A percentile compares a stretch with the other conserved stretches of the same genome.
phyloP scores from a whole-genome alignment of 129 eudicot species.

The Ambrosia trifida region DNA sequence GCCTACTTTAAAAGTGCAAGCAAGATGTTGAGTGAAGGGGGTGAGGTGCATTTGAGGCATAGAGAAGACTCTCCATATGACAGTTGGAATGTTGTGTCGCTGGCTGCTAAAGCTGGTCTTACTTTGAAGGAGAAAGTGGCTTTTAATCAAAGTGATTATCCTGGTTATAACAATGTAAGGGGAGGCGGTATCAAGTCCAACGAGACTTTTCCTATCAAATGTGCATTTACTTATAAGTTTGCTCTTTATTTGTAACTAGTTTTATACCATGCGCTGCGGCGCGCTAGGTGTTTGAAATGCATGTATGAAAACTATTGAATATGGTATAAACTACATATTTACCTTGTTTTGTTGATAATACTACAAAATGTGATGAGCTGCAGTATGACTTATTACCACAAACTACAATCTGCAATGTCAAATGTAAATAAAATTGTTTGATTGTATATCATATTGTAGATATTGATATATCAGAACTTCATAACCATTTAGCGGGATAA shows the following conservation, averaged over 20 bases:
- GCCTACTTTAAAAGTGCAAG: constrained; percentile 42
- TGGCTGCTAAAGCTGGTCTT: constrained; percentile 39
- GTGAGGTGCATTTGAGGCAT: constrained; percentile 57
- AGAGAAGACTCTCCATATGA: constrained; percentile 45
- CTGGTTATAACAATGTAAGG: constrained; percentile 47
- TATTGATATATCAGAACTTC: too few relatives aligned
- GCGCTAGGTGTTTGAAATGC: too few relatives aligned
- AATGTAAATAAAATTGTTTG: too few relatives aligned
- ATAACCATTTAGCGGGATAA: too few relatives aligned
- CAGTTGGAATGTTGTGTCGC: constrained; percentile 39
- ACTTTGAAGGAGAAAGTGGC: constrained; percentile 25
- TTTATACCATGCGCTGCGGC: too few relatives aligned
- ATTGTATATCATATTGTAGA: too few relatives aligned
- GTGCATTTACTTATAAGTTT: constrained; percentile 46
- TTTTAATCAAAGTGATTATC: constrained; percentile 29
- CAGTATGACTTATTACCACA: too few relatives aligned
- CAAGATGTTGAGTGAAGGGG: constrained; percentile 40
- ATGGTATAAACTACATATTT: too few relatives aligned
- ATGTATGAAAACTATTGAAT: too few relatives aligned
- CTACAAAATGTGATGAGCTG: too few relatives aligned
- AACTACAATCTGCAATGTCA: too few relatives aligned
- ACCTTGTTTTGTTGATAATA: too few relatives aligned
- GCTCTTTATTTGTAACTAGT: neutral
- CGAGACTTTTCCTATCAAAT: constrained; percentile 39
- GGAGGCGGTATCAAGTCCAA: constrained; percentile 38